Conservation (phyloP, 2,329 filamentous ascomycete species). For the Ophiocordyceps camponoti-rufipedis region DNA sequence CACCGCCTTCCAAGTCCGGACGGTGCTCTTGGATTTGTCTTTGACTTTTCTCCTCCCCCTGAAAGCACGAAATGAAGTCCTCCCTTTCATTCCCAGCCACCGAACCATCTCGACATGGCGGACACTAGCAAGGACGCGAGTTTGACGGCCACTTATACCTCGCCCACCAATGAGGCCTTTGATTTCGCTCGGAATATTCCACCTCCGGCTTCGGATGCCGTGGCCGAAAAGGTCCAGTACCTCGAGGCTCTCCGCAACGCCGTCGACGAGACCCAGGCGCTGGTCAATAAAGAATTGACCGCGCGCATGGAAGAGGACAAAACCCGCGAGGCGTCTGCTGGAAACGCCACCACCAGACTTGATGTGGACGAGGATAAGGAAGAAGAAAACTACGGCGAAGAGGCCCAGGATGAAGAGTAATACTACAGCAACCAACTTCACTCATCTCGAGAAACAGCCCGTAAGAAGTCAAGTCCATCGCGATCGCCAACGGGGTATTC, state of each 20-base stretch:
- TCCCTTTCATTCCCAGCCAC: not conserved
- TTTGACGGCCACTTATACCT: slow-evolving; percentile 35
- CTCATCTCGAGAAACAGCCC: no score
- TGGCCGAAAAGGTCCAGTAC: slow-evolving; percentile 36
- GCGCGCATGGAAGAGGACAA: slow-evolving; percentile 59
- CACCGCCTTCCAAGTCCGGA: not conserved
- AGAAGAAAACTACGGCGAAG: slow-evolving; percentile 75
- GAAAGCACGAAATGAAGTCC: no score
- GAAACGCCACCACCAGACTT: slow-evolving; percentile 5
- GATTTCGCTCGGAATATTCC: slow-evolving; percentile 18
- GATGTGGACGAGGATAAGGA: slow-evolving; percentile 35
- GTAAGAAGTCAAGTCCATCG: not conserved
- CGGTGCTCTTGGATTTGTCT: not conserved
- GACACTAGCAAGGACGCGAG: not conserved
- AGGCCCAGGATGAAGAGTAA: slow-evolving; percentile 38
- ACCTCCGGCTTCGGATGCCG: slow-evolving; percentile 14
- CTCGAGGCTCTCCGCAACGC: slow-evolving; percentile 39
- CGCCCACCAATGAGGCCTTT: slow-evolving; percentile 30
- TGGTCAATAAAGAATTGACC: slow-evolving; percentile 55
- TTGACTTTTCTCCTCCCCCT: not conserved
- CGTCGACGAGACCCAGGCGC: slow-evolving; percentile 40
- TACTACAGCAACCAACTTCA: not conserved
- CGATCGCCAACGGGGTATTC: not conserved
- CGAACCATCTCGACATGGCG: not conserved
- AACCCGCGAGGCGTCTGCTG: slow-evolving; percentile 17